Conservation (phyloP, 768 basidiomycete genomes). For the Zangia roseola region DNA sequence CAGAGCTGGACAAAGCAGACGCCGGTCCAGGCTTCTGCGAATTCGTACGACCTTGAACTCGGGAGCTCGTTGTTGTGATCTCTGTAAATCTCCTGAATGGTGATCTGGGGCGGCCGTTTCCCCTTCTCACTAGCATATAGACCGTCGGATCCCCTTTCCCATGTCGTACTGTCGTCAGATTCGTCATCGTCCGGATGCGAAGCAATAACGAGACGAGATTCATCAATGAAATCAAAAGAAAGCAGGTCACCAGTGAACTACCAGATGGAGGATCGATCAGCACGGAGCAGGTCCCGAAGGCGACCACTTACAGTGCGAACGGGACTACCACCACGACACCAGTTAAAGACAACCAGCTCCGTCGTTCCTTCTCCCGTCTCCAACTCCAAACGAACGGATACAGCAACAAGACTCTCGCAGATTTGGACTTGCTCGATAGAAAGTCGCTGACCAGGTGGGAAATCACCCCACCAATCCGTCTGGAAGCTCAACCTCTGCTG, state of each 20-base stretch:
- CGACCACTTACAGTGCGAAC: conserved; percentile 24
- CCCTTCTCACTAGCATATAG: conserved; percentile 30
- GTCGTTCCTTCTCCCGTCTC: conserved; percentile 34
- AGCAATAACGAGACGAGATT: conserved; percentile 24
- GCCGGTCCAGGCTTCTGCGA: conserved; percentile 51
- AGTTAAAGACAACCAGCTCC: conserved; percentile 30
- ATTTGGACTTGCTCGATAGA: conserved; percentile 30
- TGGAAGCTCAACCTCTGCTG: conserved; percentile 28
- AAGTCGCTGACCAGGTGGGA: conserved; percentile 33
- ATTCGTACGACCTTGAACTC: conserved; percentile 41
- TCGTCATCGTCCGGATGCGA: conserved; percentile 35
- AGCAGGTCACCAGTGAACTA: conserved; percentile 31
- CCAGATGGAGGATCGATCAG: background rate
- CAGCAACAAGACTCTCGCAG: conserved; percentile 24
- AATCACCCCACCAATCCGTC: conserved; percentile 35
- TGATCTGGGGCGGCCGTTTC: conserved; percentile 32
- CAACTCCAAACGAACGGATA: conserved; percentile 29
- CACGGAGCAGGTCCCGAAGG: background rate
- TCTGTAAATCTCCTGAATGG: conserved; percentile 22
- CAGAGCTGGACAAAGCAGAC: conserved; percentile 45
- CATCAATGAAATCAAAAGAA: conserved; percentile 31
- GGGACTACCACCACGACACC: conserved; percentile 27
- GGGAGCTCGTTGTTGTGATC: conserved; percentile 8
- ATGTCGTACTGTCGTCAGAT: conserved; percentile 28
- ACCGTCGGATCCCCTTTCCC: conserved; percentile 32